Conservation (phyloP, 2,329 filamentous ascomycete species). For the Talaromyces sp. region DNA sequence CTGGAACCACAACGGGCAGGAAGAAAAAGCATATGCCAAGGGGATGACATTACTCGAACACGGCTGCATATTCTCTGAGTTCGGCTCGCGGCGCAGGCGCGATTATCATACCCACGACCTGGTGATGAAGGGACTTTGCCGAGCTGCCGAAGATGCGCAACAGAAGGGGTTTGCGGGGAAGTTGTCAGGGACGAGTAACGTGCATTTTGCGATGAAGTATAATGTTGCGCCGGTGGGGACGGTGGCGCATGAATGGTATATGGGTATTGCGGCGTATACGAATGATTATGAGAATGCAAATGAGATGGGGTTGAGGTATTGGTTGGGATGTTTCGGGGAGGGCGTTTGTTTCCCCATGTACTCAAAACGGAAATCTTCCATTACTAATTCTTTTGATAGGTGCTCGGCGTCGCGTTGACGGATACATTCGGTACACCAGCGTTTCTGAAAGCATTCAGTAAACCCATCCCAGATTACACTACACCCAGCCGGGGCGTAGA, state of each 20-base stretch:
- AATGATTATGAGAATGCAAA: conserved; percentile 81
- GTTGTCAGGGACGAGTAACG: conserved; percentile 88
- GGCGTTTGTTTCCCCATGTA: conserved; percentile 28
- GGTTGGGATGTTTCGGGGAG: conserved; percentile 86
- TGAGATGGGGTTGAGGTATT: conserved; percentile 78
- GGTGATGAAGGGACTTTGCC: conserved; percentile 80
- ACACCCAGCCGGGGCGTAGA: conserved; percentile 40
- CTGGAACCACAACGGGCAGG: conserved; percentile 84
- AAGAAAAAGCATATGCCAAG: conserved; percentile 80
- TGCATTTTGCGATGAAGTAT: conserved; percentile 94
- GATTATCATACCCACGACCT: conserved; percentile 94
- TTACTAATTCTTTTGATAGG: conserved; percentile 34
- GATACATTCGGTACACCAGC: conserved; percentile 93
- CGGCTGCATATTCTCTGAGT: conserved; percentile 89
- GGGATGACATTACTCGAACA: conserved; percentile 71
- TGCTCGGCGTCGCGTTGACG: conserved; percentile 83
- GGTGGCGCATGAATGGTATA: conserved; percentile 97
- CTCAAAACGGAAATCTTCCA: too few species aligned
- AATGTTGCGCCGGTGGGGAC: conserved; percentile 81
- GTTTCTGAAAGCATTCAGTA: conserved; percentile 80
- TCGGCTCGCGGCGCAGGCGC: conserved; percentile 81
- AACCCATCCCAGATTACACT: conserved; percentile 54
- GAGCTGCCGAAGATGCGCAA: conserved; percentile 68
- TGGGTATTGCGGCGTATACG: conserved; percentile 91
- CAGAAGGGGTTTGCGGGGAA: conserved; percentile 65